These are phyloP conservation scores for Leishmania arabica DNA, from an alignment of 208 protist species.

Conservation along the genomic window DNA sequence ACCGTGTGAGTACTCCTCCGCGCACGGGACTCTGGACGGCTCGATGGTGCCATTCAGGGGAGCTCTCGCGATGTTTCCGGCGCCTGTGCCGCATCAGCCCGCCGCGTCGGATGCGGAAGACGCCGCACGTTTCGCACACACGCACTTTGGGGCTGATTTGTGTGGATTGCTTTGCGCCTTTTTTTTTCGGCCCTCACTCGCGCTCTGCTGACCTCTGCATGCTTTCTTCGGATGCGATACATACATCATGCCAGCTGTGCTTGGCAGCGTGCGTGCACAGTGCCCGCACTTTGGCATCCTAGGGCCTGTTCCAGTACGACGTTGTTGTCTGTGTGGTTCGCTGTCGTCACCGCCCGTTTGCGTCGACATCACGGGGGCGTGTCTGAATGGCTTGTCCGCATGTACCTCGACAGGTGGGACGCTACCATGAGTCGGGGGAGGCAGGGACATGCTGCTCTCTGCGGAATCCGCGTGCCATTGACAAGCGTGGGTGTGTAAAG, in stretches of 20 bases:
- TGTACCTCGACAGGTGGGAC: background rate
- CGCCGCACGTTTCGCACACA: background rate
- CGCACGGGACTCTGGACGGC: background rate
- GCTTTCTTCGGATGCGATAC: background rate
- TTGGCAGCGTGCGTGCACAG: background rate
- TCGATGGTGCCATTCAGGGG: background rate
- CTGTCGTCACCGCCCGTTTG: background rate
- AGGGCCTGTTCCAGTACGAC: background rate
- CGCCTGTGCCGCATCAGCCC: background rate
- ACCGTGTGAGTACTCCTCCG: too few relatives aligned
- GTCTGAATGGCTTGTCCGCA: background rate
- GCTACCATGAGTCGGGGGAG: background rate
- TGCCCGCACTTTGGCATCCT: background rate
- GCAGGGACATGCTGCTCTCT: background rate
- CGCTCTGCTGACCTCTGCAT: background rate
- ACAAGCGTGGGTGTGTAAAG: background rate
- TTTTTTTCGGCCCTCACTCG: background rate
- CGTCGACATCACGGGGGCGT: background rate
- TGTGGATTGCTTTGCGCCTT: background rate
- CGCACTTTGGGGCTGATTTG: background rate
- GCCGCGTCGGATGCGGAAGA: background rate
- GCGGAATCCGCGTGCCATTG: background rate
- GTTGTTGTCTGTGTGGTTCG: background rate
- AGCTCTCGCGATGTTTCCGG: background rate
- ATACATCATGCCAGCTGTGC: background rate